Base-by-base conservation (phyloP, 345 rosid genomes). In the Acer campestre region DNA sequence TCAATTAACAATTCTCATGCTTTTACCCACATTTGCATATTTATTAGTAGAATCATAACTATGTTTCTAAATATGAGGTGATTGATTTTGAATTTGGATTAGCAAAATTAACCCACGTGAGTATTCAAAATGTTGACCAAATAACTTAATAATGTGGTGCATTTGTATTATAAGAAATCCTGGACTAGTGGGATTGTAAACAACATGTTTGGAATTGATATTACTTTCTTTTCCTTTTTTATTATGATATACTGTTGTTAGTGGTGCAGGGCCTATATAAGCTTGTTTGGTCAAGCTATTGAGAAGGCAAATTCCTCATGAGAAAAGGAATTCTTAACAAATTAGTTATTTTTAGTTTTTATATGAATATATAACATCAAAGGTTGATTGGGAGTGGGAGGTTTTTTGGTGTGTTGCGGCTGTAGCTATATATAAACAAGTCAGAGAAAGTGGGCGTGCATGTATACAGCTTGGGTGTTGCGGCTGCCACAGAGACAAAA, bases 1-100 rank as follows among this genome's bases (percentile, higher is more conserved):
- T 63, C 42, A 10, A 17, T 25, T 59, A 13, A 58, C 6, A 16
- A 6, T 27, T 29, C 12, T 61, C 42, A 49, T 63, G 53, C 3
- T 59, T 46, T 51, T 27, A 17, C 1, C 17, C 35, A 38, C 20
- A 44, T 4, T 51, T 64, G 27, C 27, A 59, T 61, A 46, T 18
- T 46, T 23, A 46, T 18, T 46, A 23, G 27, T 25, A 40, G 23
- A 22, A 25, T 66, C 64, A 65, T 65, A 64, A 38, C 67, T 12
- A 9, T 67, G 63, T 38, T 51, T 65, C 2, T 0, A 12, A 18
- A 25, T 63, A 46, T 62, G 44, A 61, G 44, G 9, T 13, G 29
- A 35, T 61, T 64, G 44, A 46, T 51, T 66, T 70, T 65, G 23
- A 22, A 66, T 23, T 58, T n/a, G 62, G 62, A 58, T 58, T 58